Base-by-base conservation (phyloP, 225 moss, liverwort and hornwort species). In the Ulota crispa region DNA sequence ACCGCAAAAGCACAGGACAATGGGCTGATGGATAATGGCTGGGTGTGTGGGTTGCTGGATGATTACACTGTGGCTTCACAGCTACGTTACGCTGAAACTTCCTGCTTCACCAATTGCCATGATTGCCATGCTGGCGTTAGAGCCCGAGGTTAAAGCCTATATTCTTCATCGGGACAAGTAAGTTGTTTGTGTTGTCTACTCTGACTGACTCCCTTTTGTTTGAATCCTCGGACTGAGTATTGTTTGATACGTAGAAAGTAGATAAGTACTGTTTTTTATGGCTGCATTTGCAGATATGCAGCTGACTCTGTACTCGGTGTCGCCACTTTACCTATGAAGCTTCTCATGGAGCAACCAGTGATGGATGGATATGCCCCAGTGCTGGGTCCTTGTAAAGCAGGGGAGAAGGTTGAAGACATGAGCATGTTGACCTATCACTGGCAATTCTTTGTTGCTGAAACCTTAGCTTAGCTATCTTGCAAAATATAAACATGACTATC, bases 91-190 rank as follows among this genome's bases (percentile, higher is more conserved):
- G 19, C 43, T 82, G 76, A 82, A 76, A 68, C 82, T 82, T 82
- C 82, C 82, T n/a, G 68, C 82, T 36, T 82, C 82, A 68, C 60
- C 60, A 50, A 68, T 68, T 76, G 82, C 75, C 28, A 82, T 82
- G 50, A 50, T 68, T 68, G 82, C 82, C 60, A 82, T 82, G 82
- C 43, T 82, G 60, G 82, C 82, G 3, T 82, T 76, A 61, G 68
- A 57, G 47, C 82, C 76, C 55, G 76, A 82, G 60, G 76, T 82
- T 21, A 56, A 76, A 45, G 82, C 68, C 36, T 76, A 76, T 42
- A 68, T 82, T 60, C 59, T 82, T 60, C 82, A 82, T 68, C 68
- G 82, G 59, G 82, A 82, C 82, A 82, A 82, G 82, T 82, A 50
- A 73, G 81, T 55, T 36, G 36, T 21, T 8, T 66, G 9, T 65